phyloP scores from a whole-genome alignment of 2,329 filamentous ascomycete species.

The Trichoderma guizhouense region DNA sequence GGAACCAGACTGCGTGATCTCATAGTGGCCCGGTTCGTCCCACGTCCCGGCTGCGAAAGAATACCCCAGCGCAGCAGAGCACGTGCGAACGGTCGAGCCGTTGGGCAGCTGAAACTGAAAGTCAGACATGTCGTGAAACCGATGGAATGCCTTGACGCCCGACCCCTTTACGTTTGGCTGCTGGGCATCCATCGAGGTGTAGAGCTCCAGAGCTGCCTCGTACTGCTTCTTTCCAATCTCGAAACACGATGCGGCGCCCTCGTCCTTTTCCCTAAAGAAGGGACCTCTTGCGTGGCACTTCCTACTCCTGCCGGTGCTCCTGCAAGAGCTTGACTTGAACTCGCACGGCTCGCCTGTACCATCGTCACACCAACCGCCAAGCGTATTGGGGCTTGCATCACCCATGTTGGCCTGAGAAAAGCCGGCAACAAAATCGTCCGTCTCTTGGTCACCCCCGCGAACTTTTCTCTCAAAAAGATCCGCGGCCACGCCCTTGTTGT shows the following conservation, averaged over 20 bases:
- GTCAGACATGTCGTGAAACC: conserved; percentile 72
- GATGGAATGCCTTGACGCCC: conserved; percentile 74
- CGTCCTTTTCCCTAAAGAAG: conserved; percentile 60
- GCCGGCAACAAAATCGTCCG: conserved; percentile 73
- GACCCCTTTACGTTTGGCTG: conserved; percentile 56
- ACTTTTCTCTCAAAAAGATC: conserved; percentile 75
- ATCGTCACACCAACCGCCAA: conserved; percentile 84
- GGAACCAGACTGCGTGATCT: conserved; percentile 82
- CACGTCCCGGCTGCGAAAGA: conserved; percentile 88
- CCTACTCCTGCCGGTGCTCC: conserved; percentile 58
- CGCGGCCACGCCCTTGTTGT: conserved; percentile 91
- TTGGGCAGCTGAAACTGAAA: conserved; percentile 72
- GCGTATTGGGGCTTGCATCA: conserved; percentile 80
- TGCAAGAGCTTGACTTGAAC: conserved; percentile 75
- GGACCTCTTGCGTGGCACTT: conserved; percentile 70
- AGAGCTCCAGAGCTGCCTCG: conserved; percentile 48
- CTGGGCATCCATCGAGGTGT: conserved; percentile 48
- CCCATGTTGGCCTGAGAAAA: conserved; percentile 91
- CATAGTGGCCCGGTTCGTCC: conserved; percentile 82
- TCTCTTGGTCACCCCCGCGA: conserved; percentile 50
- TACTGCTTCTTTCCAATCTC: conserved; percentile 70
- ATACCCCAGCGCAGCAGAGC: conserved; percentile 81
- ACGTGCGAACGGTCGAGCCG: conserved; percentile 68
- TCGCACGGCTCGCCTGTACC: conserved; percentile 67
- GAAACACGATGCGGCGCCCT: conserved; percentile 71